Evolutionary conservation across 805 yeast genomes (phyloP).

Genomic region (Wickerhamiella alocasiicola): DNA sequence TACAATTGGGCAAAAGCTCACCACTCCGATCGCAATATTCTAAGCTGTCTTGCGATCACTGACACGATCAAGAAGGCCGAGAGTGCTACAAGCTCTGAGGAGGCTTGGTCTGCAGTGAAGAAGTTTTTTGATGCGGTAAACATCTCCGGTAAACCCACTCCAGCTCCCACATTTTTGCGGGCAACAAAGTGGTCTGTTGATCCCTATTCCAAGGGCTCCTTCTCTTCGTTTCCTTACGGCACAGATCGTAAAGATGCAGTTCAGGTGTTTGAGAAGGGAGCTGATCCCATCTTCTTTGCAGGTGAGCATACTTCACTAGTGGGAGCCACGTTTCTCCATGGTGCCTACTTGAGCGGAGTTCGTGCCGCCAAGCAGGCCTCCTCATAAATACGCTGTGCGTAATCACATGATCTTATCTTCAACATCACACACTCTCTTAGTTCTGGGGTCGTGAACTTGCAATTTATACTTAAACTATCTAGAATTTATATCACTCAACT

Average conservation of each 20-base stretch:
- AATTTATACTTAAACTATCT: too few species aligned
- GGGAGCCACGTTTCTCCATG: slow-evolving; percentile 84
- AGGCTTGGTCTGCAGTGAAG: slow-evolving; percentile 19
- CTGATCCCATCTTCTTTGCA: slow-evolving; percentile 56
- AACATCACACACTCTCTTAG: too few species aligned
- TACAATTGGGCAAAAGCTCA: slow-evolving; percentile 45
- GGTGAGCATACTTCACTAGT: slow-evolving; percentile 79
- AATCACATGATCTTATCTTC: too few species aligned
- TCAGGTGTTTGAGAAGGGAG: slow-evolving; percentile 45
- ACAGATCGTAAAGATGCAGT: slow-evolving; percentile 58
- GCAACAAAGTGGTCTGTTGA: slow-evolving; percentile 56
- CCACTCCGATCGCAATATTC: slow-evolving; percentile 28
- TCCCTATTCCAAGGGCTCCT: slow-evolving; percentile 62
- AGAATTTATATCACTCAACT: too few species aligned
- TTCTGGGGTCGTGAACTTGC: too few species aligned
- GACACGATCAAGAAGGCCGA: slow-evolving; percentile 50
- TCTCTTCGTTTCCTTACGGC: slow-evolving; percentile 52
- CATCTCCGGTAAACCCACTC: slow-evolving; percentile 18
- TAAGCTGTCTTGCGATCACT: slow-evolving; percentile 53
- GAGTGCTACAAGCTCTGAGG: slow-evolving; percentile 28
- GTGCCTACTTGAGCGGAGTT: slow-evolving; percentile 68
- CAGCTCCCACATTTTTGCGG: slow-evolving; percentile 32
- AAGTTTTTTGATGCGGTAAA: slow-evolving; percentile 19
- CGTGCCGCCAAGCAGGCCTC: slow-evolving; percentile 34
- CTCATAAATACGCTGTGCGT: not conserved